These are phyloP conservation scores for Cajanus cajan DNA, from an alignment of 306 rosid species.

Conservation along the genomic window DNA sequence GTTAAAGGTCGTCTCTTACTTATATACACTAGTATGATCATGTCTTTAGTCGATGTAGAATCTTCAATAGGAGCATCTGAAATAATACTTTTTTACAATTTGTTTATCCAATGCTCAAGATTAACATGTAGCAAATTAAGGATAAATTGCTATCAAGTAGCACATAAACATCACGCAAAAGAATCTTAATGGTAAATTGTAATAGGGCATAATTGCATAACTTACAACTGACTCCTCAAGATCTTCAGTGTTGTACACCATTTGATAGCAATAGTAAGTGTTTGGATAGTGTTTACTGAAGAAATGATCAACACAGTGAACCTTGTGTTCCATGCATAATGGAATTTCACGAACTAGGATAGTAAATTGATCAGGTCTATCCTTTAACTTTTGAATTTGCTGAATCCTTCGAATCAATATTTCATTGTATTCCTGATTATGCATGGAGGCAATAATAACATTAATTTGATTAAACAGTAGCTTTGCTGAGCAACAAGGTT, in stretches of 20 bases:
- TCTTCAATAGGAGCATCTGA: neutral
- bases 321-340: constrained; percentile 64
- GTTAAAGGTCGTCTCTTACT: no score
- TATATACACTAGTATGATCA: no score
- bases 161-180: neutral
- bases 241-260: constrained; percentile 55
- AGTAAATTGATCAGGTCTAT: constrained; percentile 80
- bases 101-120: neutral
- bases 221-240: constrained; percentile 66
- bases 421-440: constrained; percentile 73
- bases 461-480: constrained; percentile 28
- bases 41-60: no score
- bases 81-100: neutral
- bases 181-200: neutral
- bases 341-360: constrained; percentile 82
- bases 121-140: neutral
- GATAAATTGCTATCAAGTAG: neutral
- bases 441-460: constrained; percentile 25
- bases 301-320: constrained; percentile 64
- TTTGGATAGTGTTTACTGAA: constrained; percentile 69
- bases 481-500: constrained; percentile 1
- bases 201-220: neutral
- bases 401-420: constrained; percentile 66
- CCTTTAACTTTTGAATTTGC: constrained; percentile 53
- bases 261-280: constrained; percentile 67